Evolutionary conservation across 768 basidiomycete genomes (phyloP).

Genomic region (Auricularia heimuer): DNA sequence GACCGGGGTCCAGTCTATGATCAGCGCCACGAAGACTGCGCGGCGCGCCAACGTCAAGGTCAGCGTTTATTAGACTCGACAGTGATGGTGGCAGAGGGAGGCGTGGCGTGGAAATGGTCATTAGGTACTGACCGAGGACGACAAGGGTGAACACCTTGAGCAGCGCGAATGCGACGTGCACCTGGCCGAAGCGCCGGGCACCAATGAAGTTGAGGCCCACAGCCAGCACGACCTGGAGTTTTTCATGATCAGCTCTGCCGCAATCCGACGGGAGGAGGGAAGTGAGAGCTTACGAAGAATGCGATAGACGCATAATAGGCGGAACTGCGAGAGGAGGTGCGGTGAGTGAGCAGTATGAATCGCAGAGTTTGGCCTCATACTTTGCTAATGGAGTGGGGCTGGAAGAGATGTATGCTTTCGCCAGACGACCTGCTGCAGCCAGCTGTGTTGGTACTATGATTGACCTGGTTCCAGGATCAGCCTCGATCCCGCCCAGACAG

Average conservation of each 20-base stretch:
- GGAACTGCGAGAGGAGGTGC: neutral
- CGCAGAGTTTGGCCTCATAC: neutral
- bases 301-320: neutral
- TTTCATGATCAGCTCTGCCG: conserved; percentile 18
- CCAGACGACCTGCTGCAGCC: neutral
- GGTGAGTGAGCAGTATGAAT: neutral
- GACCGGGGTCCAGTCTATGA: neutral
- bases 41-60: too few species aligned
- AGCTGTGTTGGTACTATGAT: neutral
- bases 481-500: conserved; percentile 20
- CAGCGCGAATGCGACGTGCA: conserved; percentile 24
- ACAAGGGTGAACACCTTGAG: conserved; percentile 27
- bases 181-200: conserved; percentile 19
- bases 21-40: neutral
- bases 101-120: neutral
- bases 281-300: neutral
- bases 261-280: neutral
- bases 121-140: conserved; percentile 5
- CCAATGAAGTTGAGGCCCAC: conserved; percentile 28
- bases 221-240: conserved; percentile 20
- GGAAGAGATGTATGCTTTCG: neutral
- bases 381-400: neutral
- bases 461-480: conserved; percentile 12
- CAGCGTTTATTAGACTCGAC: too few species aligned
- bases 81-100: too few species aligned